Conservation (phyloP, 768 basidiomycete genomes). For the Suillus placidus region DNA sequence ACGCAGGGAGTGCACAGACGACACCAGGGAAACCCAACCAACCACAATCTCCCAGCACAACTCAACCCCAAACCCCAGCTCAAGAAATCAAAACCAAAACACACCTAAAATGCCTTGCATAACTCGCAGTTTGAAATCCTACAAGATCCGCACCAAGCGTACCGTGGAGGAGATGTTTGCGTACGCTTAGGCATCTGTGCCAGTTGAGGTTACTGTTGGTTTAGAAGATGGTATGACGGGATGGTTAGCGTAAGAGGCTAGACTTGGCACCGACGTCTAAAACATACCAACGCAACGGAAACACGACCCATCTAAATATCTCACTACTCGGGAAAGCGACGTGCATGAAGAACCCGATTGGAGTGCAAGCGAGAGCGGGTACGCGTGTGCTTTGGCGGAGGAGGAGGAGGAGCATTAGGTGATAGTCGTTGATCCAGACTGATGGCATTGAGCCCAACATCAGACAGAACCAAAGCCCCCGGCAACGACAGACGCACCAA, state of each 20-base stretch:
- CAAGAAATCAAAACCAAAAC: background rate
- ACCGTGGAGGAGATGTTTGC: constrained; percentile 77
- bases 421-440: too few species aligned
- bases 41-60: background rate
- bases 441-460: background rate
- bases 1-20: background rate
- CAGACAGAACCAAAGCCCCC: constrained; percentile 7
- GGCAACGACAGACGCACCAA: constrained; percentile 44
- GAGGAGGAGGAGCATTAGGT: too few species aligned
- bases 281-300: too few species aligned
- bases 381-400: too few species aligned
- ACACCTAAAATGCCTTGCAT: constrained; percentile 69
- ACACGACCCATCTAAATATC: too few species aligned
- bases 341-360: too few species aligned
- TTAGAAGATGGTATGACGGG: too few species aligned
- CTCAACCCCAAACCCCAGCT: background rate
- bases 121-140: constrained; percentile 88
- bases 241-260: constrained; percentile 41
- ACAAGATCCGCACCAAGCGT: constrained; percentile 93
- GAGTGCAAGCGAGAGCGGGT: too few species aligned
- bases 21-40: background rate
- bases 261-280: too few species aligned
- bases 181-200: too few species aligned
- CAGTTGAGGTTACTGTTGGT: too few species aligned
- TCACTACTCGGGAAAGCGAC: too few species aligned